Base-by-base conservation (phyloP, 805 yeast species). In the Candida ortonii region DNA sequence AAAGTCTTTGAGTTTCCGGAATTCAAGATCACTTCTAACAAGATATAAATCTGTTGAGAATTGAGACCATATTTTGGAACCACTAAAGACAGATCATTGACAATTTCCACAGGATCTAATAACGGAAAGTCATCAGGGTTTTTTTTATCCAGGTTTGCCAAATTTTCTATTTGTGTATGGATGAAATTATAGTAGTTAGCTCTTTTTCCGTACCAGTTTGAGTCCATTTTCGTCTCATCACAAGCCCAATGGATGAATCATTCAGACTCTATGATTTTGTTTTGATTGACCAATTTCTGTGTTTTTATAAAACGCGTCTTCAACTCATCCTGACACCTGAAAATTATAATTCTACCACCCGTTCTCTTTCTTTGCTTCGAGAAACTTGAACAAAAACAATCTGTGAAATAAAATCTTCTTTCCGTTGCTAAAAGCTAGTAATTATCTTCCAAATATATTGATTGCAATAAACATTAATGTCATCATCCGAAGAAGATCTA, bases 21-120 rank as follows among this genome's bases (percentile, higher is more conserved):
- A 20, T 49, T 43, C 14, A 48, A 21, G 5, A 54, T 30, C 2
- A 49, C 36, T 25, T 52, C 47, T n/a, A 57, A 16, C 3, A 57
- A 6, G 6, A n/a, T 13, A 7, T 43, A 33, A 15, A 54, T 12
- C 20, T 57, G 56, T 1, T 3, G 7, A 3, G 36, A 26, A 19
- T 36, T 39, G 3, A 55, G 17, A 8, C 61, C 62, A 30, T 51
- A 49, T 17, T 33, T 42, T 2, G 56, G 56, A 7, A 55, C 41
- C 3, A 55, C 53, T 11, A 45, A 29, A 7, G 35, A 8, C 13
- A 55, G 31, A 15, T 49, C 52, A 7, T 28, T 25, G 10, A 50
- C 15, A 4, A 28, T 46, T 7, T 46, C 42, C 13, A 27, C 30
- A 21, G 35, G 18, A 4, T 33, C 34, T 16, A 32, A 23, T 3